Evolutionary conservation across 1,139 yeast species (phyloP).

Genomic region (Lodderomyces margitis): DNA sequence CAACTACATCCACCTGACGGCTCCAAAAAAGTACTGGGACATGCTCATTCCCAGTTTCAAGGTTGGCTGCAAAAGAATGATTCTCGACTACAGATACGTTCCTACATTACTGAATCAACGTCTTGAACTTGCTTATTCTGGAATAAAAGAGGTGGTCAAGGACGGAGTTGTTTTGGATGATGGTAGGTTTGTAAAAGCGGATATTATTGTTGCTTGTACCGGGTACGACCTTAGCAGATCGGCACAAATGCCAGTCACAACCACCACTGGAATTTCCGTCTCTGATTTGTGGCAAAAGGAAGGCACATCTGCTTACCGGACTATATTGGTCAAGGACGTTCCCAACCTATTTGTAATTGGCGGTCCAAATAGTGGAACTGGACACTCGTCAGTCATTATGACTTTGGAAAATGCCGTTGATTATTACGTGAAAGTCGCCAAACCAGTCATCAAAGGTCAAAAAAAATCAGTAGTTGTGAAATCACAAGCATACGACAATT

Average conservation of each 20-base stretch:
- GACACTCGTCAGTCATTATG: conserved; percentile 43
- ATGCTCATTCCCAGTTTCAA: conserved; percentile 37
- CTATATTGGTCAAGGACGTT: conserved; percentile 31
- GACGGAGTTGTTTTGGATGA: conserved; percentile 30
- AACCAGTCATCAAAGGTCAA: conserved; percentile 31
- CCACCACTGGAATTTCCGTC: conserved; percentile 27
- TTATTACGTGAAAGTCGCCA: conserved; percentile 25
- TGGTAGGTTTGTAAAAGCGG: conserved; percentile 33
- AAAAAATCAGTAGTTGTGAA: conserved; percentile 32
- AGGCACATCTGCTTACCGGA: conserved; percentile 39
- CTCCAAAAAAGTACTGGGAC: conserved; percentile 36
- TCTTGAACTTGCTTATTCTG: conserved; percentile 25
- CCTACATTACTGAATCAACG: conserved; percentile 34
- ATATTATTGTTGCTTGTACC: conserved; percentile 46
- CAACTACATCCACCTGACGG: conserved; percentile 28
- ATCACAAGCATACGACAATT: conserved; percentile 32
- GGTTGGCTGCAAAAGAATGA: conserved; percentile 44
- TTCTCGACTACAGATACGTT: conserved; percentile 38
- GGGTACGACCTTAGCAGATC: conserved; percentile 33
- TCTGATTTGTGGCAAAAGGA: conserved; percentile 26
- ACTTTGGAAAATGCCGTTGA: conserved; percentile 40
- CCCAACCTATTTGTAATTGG: conserved; percentile 40
- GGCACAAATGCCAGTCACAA: conserved; percentile 24
- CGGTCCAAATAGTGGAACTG: conserved; percentile 47
- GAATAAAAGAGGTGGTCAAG: conserved; percentile 28